Conservation (phyloP, 2,329 filamentous ascomycete genomes). For the Penicillium sp. region DNA sequence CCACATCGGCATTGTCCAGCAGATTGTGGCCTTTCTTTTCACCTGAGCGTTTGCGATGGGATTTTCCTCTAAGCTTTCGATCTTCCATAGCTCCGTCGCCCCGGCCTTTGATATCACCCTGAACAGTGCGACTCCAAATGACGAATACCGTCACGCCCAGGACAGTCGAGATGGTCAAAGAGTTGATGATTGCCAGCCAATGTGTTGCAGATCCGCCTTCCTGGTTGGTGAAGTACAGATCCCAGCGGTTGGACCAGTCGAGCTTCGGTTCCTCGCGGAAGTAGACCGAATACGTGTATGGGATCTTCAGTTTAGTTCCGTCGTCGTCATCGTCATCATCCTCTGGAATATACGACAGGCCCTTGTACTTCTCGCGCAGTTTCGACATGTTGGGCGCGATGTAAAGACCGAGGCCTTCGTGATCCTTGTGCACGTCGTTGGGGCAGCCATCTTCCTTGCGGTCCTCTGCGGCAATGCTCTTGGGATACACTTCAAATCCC, state of each 20-base stretch:
- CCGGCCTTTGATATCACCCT: constrained; percentile 70
- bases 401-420: constrained; percentile 62
- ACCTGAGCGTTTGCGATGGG: constrained; percentile 29
- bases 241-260: constrained; percentile 81
- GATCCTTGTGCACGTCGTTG: constrained; percentile 56
- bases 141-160: constrained; percentile 74
- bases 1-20: constrained; percentile 52
- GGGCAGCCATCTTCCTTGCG: constrained; percentile 63
- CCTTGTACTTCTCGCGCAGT: constrained; percentile 50
- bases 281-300: constrained; percentile 85
- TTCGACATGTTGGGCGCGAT: constrained; percentile 59
- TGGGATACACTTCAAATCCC: constrained; percentile 84
- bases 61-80: constrained; percentile 53
- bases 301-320: constrained; percentile 62
- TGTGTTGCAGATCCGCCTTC: constrained; percentile 75
- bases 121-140: constrained; percentile 71
- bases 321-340: constrained; percentile 56
- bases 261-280: constrained; percentile 75
- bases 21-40: constrained; percentile 54
- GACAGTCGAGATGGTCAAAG: constrained; percentile 72
- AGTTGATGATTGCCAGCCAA: constrained; percentile 85
- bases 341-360: constrained; percentile 55
- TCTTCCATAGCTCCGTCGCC: constrained; percentile 62
- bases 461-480: constrained; percentile 64
- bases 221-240: constrained; percentile 83